A percentile compares a stretch with the other conserved stretches of the same genome.
Conservation (phyloP, 345 rosid genomes). For the Acer yangbiense region DNA sequence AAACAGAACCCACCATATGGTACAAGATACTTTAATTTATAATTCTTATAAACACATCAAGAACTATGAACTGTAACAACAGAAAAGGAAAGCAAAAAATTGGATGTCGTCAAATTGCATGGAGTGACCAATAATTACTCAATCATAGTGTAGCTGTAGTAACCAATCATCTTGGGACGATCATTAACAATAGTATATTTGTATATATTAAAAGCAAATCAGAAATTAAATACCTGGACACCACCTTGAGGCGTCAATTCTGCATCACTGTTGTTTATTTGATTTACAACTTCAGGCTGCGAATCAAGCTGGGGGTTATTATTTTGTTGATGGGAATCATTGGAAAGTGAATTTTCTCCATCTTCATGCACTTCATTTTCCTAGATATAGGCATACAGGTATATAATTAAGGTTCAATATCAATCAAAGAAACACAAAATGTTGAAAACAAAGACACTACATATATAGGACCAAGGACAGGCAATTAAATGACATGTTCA, state of each 20-base stretch:
- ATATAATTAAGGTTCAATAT: conserved; percentile 11
- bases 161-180: conserved; percentile 7
- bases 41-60: background rate
- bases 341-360: conserved; percentile 40
- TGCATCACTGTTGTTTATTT: conserved; percentile 31
- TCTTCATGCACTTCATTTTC: conserved; percentile 48
- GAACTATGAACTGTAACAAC: background rate
- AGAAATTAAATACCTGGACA: conserved; percentile 50
- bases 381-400: conserved; percentile 24
- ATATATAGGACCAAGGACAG: background rate
- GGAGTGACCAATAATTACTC: background rate
- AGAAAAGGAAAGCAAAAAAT: background rate
- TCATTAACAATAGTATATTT: background rate
- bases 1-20: background rate
- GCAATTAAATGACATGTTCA: background rate
- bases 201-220: background rate
- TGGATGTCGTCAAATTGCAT: background rate
- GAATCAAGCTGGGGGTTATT: conserved; percentile 41
- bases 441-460: background rate
- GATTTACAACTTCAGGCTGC: conserved; percentile 41
- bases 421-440: conserved; percentile 8
- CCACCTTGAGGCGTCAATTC: conserved; percentile 44
- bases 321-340: conserved; percentile 36
- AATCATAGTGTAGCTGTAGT: background rate
- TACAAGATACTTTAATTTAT: background rate